Evolutionary conservation across 768 basidiomycete genomes (phyloP).

Genomic region (Lactarius sp.): DNA sequence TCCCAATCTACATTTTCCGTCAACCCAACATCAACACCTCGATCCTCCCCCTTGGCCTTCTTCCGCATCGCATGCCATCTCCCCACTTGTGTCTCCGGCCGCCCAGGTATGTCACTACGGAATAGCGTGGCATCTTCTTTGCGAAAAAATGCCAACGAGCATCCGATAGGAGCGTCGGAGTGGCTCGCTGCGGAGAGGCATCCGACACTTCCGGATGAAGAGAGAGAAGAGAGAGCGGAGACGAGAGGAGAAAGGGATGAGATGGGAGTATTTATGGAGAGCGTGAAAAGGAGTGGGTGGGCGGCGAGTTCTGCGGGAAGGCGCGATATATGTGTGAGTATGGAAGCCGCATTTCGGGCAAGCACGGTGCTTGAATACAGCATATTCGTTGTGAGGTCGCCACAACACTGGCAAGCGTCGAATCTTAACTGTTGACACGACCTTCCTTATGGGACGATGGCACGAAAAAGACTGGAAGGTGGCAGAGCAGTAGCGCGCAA

Average conservation of each 20-base stretch:
- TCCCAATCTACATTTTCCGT: constrained; percentile 43
- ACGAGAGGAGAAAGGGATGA: constrained; percentile 34
- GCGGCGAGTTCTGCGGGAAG: constrained; percentile 18
- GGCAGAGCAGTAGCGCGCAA: too few relatives aligned
- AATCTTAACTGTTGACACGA: too few relatives aligned
- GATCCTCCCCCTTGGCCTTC: constrained; percentile 17
- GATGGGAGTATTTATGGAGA: constrained; percentile 41
- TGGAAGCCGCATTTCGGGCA: constrained; percentile 16
- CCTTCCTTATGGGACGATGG: too few relatives aligned
- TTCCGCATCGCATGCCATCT: constrained; percentile 61
- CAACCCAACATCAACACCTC: constrained; percentile 5
- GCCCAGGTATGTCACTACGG: constrained; percentile 59
- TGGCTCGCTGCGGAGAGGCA: constrained; percentile 54
- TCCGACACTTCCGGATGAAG: constrained; percentile 42
- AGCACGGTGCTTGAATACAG: constrained; percentile 20
- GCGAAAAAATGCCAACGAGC: constrained; percentile 56
- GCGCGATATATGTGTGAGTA: constrained; percentile 12
- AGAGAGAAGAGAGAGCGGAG: constrained; percentile 26
- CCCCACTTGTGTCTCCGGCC: constrained; percentile 57
- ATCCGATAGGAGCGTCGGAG: constrained; percentile 36
- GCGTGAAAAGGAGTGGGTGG: constrained; percentile 45
- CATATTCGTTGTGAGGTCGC: constrained; percentile 9
- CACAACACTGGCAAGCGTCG: too few relatives aligned
- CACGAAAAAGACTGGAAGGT: too few relatives aligned
- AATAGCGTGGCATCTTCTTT: constrained; percentile 43